Percentiles rank a stretch among this genome's conserved stretches.
These are phyloP conservation scores for Grosmannia penicillata DNA, from an alignment of 2,329 filamentous ascomycete species.

Conservation along the genomic window DNA sequence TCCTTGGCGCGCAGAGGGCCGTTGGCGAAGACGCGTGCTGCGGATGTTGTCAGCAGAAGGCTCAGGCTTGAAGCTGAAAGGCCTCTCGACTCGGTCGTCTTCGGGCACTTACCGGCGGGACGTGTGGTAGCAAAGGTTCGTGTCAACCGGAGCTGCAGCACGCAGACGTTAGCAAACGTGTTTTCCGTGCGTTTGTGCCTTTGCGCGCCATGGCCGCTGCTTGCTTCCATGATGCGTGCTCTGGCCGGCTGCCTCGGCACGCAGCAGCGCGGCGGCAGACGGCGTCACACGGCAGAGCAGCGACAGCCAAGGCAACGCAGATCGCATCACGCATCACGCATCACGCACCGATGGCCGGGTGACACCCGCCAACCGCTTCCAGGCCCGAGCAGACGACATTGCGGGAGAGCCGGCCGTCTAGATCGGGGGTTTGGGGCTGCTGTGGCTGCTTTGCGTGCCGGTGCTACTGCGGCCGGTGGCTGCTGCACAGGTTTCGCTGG, in stretches of 20 bases:
- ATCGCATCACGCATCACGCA: not conserved
- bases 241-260: too few species aligned
- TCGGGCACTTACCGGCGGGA: conserved; percentile 59
- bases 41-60: not conserved
- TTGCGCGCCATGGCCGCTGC: too few species aligned
- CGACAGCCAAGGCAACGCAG: not conserved
- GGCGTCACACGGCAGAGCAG: not conserved
- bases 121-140: conserved; percentile 80
- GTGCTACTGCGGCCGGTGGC: too few species aligned
- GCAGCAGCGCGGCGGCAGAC: not conserved
- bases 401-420: too few species aligned
- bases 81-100: too few species aligned
- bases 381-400: conserved; percentile 8
- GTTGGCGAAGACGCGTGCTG: conserved; percentile 76
- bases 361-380: conserved; percentile 10
- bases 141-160: conserved; percentile 13
- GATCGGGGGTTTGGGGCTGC: not conserved
- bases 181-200: too few species aligned
- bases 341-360: conserved; percentile 10
- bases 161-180: too few species aligned
- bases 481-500: too few species aligned
- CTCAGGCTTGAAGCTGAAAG: not conserved
- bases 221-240: too few species aligned
- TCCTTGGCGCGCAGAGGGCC: conserved; percentile 83
- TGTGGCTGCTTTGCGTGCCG: not conserved